Evolutionary conservation across 2,329 filamentous ascomycete genomes (phyloP).

Genomic region (Huntiella abstrusa): DNA sequence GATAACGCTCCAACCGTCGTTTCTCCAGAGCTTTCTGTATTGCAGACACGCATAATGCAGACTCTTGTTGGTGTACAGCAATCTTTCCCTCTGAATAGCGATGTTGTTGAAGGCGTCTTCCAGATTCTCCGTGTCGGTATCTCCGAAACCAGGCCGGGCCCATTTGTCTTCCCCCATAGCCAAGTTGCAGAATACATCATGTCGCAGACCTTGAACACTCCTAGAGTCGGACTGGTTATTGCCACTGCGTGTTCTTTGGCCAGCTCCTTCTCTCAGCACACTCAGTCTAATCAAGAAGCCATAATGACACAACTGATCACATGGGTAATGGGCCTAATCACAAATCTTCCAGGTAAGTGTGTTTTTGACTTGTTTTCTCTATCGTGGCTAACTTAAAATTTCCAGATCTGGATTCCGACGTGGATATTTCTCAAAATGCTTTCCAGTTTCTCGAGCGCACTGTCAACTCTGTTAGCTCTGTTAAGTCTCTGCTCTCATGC

Average conservation of each 20-base stretch:
- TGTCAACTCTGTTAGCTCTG: slow-evolving; percentile 41
- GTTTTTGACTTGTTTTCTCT: not conserved
- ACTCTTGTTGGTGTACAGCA: slow-evolving; percentile 28
- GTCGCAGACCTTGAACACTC: slow-evolving; percentile 38
- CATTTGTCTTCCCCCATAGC: slow-evolving; percentile 54
- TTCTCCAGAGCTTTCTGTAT: slow-evolving; percentile 14
- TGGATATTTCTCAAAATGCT: slow-evolving; percentile 53
- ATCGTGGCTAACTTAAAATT: slow-evolving; percentile 1
- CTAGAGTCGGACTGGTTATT: slow-evolving; percentile 49
- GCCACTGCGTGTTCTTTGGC: slow-evolving; percentile 54
- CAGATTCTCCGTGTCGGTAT: slow-evolving; percentile 55
- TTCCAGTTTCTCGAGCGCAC: slow-evolving; percentile 54
- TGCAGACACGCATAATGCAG: slow-evolving; percentile 29
- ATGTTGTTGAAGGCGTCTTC: slow-evolving; percentile 55
- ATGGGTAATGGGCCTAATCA: slow-evolving; percentile 44
- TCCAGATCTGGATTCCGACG: slow-evolving; percentile 47
- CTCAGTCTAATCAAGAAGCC: slow-evolving; percentile 24
- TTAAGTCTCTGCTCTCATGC: slow-evolving; percentile 22
- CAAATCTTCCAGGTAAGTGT: slow-evolving; percentile 36
- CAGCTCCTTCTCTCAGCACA: slow-evolving; percentile 33
- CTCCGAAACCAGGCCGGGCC: slow-evolving; percentile 52
- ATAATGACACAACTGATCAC: slow-evolving; percentile 35
- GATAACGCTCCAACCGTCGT: slow-evolving; percentile 9
- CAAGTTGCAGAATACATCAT: slow-evolving; percentile 49
- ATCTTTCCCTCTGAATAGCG: slow-evolving; percentile 39